A percentile compares a stretch with the other conserved stretches of the same genome.
phyloP scores from a whole-genome alignment of 805 yeast species.

The Kodamaea laetipori region DNA sequence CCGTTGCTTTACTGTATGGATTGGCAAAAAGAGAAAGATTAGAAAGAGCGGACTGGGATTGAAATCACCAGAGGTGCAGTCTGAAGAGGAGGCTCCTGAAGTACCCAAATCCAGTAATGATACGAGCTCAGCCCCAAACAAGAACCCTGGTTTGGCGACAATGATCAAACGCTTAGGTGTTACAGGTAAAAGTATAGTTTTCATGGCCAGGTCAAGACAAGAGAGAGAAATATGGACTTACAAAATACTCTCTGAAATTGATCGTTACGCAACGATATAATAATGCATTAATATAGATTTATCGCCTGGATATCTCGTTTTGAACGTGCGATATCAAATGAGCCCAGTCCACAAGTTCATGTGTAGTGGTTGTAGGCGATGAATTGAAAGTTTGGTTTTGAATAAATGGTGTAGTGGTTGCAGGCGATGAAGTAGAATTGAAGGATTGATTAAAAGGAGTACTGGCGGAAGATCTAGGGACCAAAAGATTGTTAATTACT shows the following conservation, averaged over 20 bases:
- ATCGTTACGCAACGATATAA: slow-evolving; percentile 33
- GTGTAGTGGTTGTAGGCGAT: neutral
- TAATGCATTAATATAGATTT: slow-evolving; percentile 4
- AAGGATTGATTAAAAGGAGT: no score
- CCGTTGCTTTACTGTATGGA: slow-evolving; percentile 84
- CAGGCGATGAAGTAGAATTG: neutral
- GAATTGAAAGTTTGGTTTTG: neutral
- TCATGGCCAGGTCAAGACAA: slow-evolving; percentile 78
- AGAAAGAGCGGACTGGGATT: slow-evolving; percentile 16
- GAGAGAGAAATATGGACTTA: slow-evolving; percentile 85
- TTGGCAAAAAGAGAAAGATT: slow-evolving; percentile 61
- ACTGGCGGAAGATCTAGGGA: neutral
- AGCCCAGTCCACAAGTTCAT: slow-evolving; percentile 16
- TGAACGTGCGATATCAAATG: slow-evolving; percentile 23
- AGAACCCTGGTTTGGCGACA: slow-evolving; percentile 47
- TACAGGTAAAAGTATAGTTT: slow-evolving; percentile 68
- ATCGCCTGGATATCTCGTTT: slow-evolving; percentile 12
- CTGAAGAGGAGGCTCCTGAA: neutral
- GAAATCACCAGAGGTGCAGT: neutral
- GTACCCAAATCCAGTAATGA: neutral
- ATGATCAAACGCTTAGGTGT: slow-evolving; percentile 60
- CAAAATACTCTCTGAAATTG: slow-evolving; percentile 45
- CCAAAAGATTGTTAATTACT: slow-evolving; percentile 17
- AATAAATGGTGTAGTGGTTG: no score
- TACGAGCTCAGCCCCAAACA: slow-evolving; percentile 10